Conservation (phyloP, 1,284 basidiomycete species). For the Cutaneotrichosporon dermatis region DNA sequence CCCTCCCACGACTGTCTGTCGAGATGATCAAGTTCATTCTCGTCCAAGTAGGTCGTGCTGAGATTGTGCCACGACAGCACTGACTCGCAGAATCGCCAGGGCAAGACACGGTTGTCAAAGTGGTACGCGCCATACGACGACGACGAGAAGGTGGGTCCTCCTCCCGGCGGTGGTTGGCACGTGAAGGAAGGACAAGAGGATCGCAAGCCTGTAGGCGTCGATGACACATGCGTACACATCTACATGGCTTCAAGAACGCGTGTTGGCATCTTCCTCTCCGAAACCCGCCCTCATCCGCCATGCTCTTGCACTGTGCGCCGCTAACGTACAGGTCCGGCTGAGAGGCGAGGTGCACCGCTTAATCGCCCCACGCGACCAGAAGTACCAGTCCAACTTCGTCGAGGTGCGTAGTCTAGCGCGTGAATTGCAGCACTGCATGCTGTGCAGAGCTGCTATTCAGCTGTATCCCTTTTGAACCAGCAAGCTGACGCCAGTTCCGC, state of each 20-base stretch:
- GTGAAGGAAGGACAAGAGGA: too few species aligned
- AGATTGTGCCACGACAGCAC: too few species aligned
- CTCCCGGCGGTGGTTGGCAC: too few species aligned
- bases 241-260: too few species aligned
- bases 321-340: conserved; percentile 66
- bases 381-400: conserved; percentile 98
- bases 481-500: conserved; percentile 63
- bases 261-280: too few species aligned
- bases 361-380: conserved; percentile 95
- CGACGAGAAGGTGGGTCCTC: conserved; percentile 87
- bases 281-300: too few species aligned
- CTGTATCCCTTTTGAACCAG: too few species aligned
- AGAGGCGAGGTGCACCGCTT: conserved; percentile 92
- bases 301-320: not conserved
- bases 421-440: too few species aligned
- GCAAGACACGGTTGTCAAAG: conserved; percentile 93
- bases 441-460: too few species aligned
- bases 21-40: conserved; percentile 88
- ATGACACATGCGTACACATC: too few species aligned
- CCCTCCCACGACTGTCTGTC: not conserved
- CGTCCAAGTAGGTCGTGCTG: conserved; percentile 68
- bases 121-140: conserved; percentile 97
- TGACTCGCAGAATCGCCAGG: conserved; percentile 97
- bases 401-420: conserved; percentile 78
- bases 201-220: too few species aligned